Evolutionary conservation across 225 moss, liverwort and hornwort genomes (phyloP).

Genomic region (Pseudisothecium myosuroides): DNA sequence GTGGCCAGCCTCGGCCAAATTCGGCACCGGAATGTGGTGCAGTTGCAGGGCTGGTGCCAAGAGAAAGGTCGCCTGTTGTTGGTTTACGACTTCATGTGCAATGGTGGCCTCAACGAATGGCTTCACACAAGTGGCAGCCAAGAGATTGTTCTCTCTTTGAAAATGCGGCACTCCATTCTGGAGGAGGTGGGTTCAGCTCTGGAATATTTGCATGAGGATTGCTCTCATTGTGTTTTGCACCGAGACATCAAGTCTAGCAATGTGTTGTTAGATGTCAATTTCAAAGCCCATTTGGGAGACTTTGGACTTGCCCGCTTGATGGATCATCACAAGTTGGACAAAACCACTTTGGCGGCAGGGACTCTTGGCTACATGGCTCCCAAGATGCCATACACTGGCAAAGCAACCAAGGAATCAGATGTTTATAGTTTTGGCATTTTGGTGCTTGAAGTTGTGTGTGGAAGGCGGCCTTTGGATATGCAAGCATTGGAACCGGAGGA

Average conservation of each 20-base stretch:
- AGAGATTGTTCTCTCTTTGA: not conserved
- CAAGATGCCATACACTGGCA: accelerated
- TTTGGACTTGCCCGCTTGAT: not conserved
- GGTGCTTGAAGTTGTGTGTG: not conserved
- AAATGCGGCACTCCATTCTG: not conserved
- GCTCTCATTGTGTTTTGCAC: not conserved
- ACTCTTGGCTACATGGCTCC: not conserved
- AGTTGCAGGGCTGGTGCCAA: too few species aligned
- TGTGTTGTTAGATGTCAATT: not conserved
- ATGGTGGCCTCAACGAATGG: not conserved
- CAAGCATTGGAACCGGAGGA: accelerated
- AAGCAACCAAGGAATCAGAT: not conserved
- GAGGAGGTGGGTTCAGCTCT: not conserved
- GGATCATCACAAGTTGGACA: not conserved
- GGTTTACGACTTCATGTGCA: not conserved
- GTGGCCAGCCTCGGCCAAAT: too few species aligned
- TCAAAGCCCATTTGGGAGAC: not conserved
- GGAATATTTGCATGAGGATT: not conserved
- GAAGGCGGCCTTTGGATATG: not conserved
- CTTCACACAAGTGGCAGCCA: not conserved
- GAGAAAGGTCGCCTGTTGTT: too few species aligned
- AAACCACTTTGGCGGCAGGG: not conserved
- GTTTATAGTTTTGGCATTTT: not conserved
- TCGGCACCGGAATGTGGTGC: not conserved
- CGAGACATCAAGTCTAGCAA: not conserved